Evolutionary conservation across 139 green algal species (phyloP).

Genomic region (Tetradesmus lagerheimii): DNA sequence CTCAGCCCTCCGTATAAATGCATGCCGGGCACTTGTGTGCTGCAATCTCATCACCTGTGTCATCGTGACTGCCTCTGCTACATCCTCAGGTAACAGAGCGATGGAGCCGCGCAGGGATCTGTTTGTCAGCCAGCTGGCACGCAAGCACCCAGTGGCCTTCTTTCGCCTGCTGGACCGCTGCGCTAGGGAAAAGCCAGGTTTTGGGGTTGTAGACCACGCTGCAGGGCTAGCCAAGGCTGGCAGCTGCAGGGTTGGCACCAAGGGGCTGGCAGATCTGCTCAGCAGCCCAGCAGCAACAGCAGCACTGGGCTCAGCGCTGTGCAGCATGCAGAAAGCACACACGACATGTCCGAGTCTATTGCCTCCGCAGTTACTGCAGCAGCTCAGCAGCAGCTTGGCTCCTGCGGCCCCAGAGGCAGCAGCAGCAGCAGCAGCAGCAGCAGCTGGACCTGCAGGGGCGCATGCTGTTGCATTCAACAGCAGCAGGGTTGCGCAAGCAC

Average conservation of each 20-base stretch:
- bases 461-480: neutral
- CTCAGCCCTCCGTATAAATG: too few species aligned
- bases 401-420: neutral
- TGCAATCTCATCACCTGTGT: too few species aligned
- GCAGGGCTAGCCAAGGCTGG: neutral
- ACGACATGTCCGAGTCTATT: neutral
- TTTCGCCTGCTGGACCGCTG: neutral
- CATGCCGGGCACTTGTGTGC: too few species aligned
- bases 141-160: neutral
- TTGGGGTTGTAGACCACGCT: too few species aligned
- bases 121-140: neutral
- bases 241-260: neutral
- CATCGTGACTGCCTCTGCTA: too few species aligned
- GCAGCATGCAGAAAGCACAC: too few species aligned
- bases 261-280: neutral
- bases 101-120: neutral
- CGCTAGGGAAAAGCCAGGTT: too few species aligned
- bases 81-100: too few species aligned
- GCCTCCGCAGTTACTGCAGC: neutral
- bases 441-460: neutral
- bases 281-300: neutral
- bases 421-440: neutral
- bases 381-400: neutral
- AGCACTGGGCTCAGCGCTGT: too few species aligned
- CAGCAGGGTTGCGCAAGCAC: neutral